Evolutionary conservation across 1,139 yeast genomes (phyloP), one percentile per base, ranked within the genome.

Genomic region (Geotrichum klebahnii): DNA sequence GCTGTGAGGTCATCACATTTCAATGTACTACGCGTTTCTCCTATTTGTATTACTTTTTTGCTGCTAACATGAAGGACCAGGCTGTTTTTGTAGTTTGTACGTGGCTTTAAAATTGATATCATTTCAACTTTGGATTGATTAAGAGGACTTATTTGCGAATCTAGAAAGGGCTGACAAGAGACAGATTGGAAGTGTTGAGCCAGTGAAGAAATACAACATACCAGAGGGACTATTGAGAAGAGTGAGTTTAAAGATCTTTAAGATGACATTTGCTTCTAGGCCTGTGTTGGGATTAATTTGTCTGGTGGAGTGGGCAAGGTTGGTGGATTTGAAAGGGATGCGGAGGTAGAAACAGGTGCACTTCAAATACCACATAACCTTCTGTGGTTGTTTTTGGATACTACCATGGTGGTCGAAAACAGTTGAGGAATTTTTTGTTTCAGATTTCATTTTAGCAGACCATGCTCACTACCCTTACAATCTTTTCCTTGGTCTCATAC

Each of bases 121-220:
- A 31, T 37, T n/a, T 45, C 48, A 2, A 42, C 43, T 17, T 23
- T 38, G 23, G 48, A 45, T 26, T 17, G 33, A 12, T 44, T 16
- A 24, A 37, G 33, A 24, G 38, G 24, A 10, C 16, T 19, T 23
- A 33, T 35, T 4, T 33, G 39, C 16, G 46, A 44, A 17, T 44
- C 17, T 22, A 45, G 48, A 37, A 45, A 43, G 79, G 19, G 77
- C 80, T 41, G 85, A 86, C 1, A 82, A 84, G 29, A 26, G 29
- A 26, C 29, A 26, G 29, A 26, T 10, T 26, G 10, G 29, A 26
- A 6, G 10, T 10, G 29, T 10, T 26, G 29, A 8, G n/a, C 29
- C 29, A 26, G 29, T 26, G 29, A 26, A 8, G 6, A 26, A 26
- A 10, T 10, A 26, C 29, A 28, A 19, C 12, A 39, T 39, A 39